Conservation (phyloP, 345 rosid genomes). For the Salix exigua region DNA sequence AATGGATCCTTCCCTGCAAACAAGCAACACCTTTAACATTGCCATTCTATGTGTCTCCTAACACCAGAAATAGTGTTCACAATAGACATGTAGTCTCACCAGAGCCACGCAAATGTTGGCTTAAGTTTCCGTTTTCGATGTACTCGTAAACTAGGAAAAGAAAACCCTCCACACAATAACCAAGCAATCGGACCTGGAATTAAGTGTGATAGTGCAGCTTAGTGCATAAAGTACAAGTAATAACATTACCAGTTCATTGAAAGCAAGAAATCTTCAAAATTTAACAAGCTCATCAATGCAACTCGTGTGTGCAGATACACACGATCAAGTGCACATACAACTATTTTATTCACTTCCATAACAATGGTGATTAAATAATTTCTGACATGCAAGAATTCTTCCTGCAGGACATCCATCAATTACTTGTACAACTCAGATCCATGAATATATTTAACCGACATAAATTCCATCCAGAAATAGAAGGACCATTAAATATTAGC, state of each 20-base stretch:
- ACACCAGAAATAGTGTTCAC: neutral
- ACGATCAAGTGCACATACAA: neutral
- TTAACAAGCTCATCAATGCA: neutral
- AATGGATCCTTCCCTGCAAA: slow-evolving; percentile 66
- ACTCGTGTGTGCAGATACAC: neutral
- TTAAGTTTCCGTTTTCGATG: slow-evolving; percentile 90
- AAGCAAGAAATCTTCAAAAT: neutral
- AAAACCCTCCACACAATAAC: slow-evolving; percentile 91
- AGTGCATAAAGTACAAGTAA: neutral
- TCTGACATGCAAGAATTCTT: neutral
- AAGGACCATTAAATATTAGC: neutral
- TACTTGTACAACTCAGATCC: neutral
- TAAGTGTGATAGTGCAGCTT: neutral
- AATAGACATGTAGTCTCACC: slow-evolving; percentile 36
- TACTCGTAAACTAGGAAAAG: slow-evolving; percentile 85
- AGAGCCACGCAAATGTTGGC: slow-evolving; percentile 85
- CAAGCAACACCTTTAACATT: slow-evolving; percentile 10
- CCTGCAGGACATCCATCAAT: neutral
- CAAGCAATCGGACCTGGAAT: slow-evolving; percentile 78
- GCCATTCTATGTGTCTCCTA: slow-evolving; percentile 7
- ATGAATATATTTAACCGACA: neutral
- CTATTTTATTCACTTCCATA: neutral
- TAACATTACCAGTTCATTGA: neutral
- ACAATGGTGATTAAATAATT: neutral
- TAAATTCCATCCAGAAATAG: neutral